A percentile compares a stretch with the other conserved stretches of the same genome.
Evolutionary conservation across 129 eudicot species (phyloP).

Genomic region (Glebionis coronaria): DNA sequence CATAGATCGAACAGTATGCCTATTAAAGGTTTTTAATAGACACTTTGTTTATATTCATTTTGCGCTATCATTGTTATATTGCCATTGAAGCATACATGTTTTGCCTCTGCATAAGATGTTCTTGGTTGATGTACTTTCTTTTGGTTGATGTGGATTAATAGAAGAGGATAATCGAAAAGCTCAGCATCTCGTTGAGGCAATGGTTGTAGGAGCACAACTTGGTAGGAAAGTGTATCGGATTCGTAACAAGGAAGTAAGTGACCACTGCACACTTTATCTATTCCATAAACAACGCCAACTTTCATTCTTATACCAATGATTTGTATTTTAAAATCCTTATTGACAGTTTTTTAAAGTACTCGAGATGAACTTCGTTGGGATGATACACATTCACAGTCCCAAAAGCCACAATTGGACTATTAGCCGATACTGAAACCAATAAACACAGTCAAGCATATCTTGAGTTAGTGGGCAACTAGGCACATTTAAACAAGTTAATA

Average conservation of each 20-base stretch:
- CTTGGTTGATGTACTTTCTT: neutral
- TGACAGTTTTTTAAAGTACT: conserved; percentile 14
- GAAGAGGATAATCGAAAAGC: conserved; percentile 16
- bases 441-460: neutral
- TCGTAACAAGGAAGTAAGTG: conserved; percentile 22
- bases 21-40: no score
- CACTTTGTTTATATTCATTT: no score
- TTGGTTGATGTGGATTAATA: neutral
- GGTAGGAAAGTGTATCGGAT: conserved; percentile 25
- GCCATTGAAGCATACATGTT: no score
- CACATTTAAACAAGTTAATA: conserved; percentile 20
- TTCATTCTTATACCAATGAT: neutral
- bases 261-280: neutral
- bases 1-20: no score
- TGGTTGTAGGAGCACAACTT: conserved; percentile 20
- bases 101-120: neutral
- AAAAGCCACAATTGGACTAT: conserved; percentile 22
- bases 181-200: conserved; percentile 17
- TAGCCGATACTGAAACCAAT: conserved; percentile 17
- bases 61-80: no score
- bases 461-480: conserved; percentile 24
- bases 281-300: neutral
- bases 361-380: neutral
- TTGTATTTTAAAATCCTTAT: neutral
- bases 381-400: conserved; percentile 14